Percentiles rank a stretch among this genome's conserved stretches.
Evolutionary conservation across 2,329 filamentous ascomycete species (phyloP).

Genomic region (Raffaelea ambrosiae): DNA sequence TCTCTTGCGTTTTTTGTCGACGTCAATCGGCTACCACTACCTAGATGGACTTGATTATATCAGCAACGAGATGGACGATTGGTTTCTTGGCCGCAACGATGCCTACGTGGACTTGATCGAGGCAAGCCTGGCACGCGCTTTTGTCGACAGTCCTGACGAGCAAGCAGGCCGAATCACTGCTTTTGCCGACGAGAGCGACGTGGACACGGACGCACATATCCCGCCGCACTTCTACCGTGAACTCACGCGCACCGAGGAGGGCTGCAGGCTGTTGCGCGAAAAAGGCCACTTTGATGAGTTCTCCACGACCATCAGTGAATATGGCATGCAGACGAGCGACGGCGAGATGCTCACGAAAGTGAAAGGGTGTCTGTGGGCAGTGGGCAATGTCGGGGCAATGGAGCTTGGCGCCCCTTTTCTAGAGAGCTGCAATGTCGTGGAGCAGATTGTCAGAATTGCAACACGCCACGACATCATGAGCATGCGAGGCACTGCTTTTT

Average conservation of each 20-base stretch:
- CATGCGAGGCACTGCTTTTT: constrained; percentile 90
- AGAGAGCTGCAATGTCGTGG: constrained; percentile 81
- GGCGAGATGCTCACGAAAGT: constrained; percentile 81
- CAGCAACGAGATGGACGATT: constrained; percentile 99
- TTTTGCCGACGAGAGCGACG: constrained; percentile 48
- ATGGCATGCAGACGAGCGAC: constrained; percentile 78
- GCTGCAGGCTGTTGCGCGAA: constrained; percentile 78
- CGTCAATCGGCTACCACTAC: constrained; percentile 95
- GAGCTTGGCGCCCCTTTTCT: constrained; percentile 91
- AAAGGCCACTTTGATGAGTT: constrained; percentile 98
- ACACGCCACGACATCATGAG: constrained; percentile 85
- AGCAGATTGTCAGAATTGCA: constrained; percentile 80
- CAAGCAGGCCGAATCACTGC: constrained; percentile 44
- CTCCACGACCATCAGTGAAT: constrained; percentile 76
- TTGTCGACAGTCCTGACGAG: constrained; percentile 51
- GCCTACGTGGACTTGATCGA: constrained; percentile 92
- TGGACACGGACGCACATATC: constrained; percentile 54
- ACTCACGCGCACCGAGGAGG: constrained; percentile 83
- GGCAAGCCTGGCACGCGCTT: constrained; percentile 68
- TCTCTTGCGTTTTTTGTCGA: constrained; percentile 85
- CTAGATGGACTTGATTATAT: constrained; percentile 96
- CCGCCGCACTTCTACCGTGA: constrained; percentile 98
- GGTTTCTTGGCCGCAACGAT: constrained; percentile 95
- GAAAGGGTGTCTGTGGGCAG: constrained; percentile 94
- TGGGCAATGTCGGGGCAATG: constrained; percentile 97